phyloP scores from a whole-genome alignment of 2,329 filamentous ascomycete genomes.

The Arthrobotrys megalospora region DNA sequence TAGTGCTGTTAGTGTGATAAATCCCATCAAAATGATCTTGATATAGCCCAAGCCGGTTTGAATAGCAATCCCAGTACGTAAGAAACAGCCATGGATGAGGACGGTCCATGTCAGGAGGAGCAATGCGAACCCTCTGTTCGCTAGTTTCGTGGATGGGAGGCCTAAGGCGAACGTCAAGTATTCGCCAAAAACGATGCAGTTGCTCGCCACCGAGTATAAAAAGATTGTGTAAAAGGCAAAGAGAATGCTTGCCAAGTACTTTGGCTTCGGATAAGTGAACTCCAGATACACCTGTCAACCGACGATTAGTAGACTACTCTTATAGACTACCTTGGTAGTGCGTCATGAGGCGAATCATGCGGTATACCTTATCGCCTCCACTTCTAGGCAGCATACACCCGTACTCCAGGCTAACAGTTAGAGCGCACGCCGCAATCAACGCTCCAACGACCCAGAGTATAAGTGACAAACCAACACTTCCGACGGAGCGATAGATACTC shows the following conservation, averaged over 20 bases:
- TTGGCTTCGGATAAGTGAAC: conserved; percentile 74
- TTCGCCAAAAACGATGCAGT: conserved; percentile 74
- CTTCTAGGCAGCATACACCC: conserved; percentile 60
- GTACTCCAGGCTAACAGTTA: conserved; percentile 58
- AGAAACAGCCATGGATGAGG: conserved; percentile 72
- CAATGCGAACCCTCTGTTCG: conserved; percentile 73
- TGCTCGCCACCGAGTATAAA: conserved; percentile 75
- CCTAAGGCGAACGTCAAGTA: conserved; percentile 72
- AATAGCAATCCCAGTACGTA: conserved; percentile 71
- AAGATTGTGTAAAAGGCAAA: conserved; percentile 75
- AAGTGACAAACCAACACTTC: conserved; percentile 77
- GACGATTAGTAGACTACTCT: conserved; percentile 7
- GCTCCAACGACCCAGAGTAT: conserved; percentile 79
- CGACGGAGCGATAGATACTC: conserved; percentile 76
- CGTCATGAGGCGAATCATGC: conserved; percentile 17
- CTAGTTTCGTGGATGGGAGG: conserved; percentile 62
- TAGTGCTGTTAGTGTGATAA: conserved; percentile 75
- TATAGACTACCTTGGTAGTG: background rate
- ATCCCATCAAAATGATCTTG: conserved; percentile 74
- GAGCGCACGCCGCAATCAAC: conserved; percentile 77
- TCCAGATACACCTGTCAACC: conserved; percentile 73
- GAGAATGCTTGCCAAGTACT: conserved; percentile 74
- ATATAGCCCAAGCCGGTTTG: conserved; percentile 77
- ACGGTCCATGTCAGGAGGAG: conserved; percentile 74
- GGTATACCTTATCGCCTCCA: conserved; percentile 68